Percentiles rank a stretch among this genome's conserved stretches.
These are phyloP conservation scores for Ophioceras dolichostomum DNA, from an alignment of 2,329 filamentous ascomycete species.

Conservation along the genomic window DNA sequence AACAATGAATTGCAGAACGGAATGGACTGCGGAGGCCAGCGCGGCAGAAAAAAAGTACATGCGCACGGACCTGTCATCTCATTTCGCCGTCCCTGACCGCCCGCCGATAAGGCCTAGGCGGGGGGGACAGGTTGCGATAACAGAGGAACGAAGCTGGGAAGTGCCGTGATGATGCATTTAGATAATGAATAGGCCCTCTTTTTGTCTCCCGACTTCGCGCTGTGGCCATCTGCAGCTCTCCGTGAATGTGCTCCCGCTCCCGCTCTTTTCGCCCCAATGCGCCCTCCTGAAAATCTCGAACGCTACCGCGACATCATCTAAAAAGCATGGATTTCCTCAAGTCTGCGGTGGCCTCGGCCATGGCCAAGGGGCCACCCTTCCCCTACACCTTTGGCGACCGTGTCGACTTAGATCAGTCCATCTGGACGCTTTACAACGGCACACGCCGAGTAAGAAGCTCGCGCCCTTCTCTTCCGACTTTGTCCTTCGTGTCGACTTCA, in stretches of 20 bases:
- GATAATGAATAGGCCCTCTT: too few relatives aligned
- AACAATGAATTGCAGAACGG: too few relatives aligned
- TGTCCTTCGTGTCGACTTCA: too few relatives aligned
- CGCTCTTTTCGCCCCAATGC: background rate
- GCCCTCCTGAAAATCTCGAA: too few relatives aligned
- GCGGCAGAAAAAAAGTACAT: too few relatives aligned
- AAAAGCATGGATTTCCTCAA: slow-evolving; percentile 86
- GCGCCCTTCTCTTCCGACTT: background rate
- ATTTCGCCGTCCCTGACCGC: too few relatives aligned
- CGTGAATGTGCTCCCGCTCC: background rate
- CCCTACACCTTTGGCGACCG: slow-evolving; percentile 88
- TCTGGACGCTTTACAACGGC: slow-evolving; percentile 94
- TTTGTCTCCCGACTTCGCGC: background rate
- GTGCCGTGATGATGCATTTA: too few relatives aligned
- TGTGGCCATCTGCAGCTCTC: background rate
- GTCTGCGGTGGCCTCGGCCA: slow-evolving; percentile 91
- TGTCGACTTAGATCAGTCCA: slow-evolving; percentile 83
- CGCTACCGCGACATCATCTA: background rate
- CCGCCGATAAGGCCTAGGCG: too few relatives aligned
- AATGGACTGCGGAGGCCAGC: too few relatives aligned
- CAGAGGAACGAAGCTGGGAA: background rate
- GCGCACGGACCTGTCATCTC: too few relatives aligned
- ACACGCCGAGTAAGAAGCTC: slow-evolving; percentile 60
- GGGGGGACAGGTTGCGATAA: slow-evolving; percentile 1
- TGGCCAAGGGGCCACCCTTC: slow-evolving; percentile 87